phyloP scores from a whole-genome alignment of 495 filamentous ascomycete species.

The Lichenothelia convexa region DNA sequence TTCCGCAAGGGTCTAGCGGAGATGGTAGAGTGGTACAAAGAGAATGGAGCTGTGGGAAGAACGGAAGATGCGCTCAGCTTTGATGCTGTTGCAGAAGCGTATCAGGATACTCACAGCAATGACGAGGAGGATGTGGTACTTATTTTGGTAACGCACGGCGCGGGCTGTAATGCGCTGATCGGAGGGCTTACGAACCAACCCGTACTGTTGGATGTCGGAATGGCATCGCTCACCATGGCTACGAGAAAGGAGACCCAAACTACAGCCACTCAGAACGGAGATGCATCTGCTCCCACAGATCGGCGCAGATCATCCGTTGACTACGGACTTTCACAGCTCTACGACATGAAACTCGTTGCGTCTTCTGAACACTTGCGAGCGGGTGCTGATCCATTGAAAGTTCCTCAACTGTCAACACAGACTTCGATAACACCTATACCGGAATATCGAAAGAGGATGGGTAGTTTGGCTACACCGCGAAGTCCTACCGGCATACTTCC shows the following conservation, averaged over 20 bases:
- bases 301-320: slow-evolving; percentile 18
- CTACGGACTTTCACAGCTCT: slow-evolving; percentile 35
- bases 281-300: neutral
- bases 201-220: slow-evolving; percentile 71
- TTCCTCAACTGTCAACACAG: slow-evolving; percentile 4
- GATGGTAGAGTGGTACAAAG: slow-evolving; percentile 67
- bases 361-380: slow-evolving; percentile 66
- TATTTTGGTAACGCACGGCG: slow-evolving; percentile 92
- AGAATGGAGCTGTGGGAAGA: slow-evolving; percentile 30
- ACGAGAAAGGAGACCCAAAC: slow-evolving; percentile 36
- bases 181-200: slow-evolving; percentile 79
- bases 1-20: slow-evolving; percentile 59
- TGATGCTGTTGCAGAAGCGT: slow-evolving; percentile 9
- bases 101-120: slow-evolving; percentile 27
- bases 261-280: neutral
- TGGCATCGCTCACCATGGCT: slow-evolving; percentile 83
- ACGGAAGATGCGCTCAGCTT: slow-evolving; percentile 12
- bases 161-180: slow-evolving; percentile 90
- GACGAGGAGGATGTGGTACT: slow-evolving; percentile 56
- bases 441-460: slow-evolving; percentile 6
- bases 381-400: slow-evolving; percentile 19
- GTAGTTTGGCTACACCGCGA: neutral
- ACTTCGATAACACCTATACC: slow-evolving; percentile 1
- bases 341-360: slow-evolving; percentile 58
- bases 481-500: slow-evolving; percentile 8